phyloP scores from a whole-genome alignment of 2,329 filamentous ascomycete species.

The Fusarium concolor region DNA sequence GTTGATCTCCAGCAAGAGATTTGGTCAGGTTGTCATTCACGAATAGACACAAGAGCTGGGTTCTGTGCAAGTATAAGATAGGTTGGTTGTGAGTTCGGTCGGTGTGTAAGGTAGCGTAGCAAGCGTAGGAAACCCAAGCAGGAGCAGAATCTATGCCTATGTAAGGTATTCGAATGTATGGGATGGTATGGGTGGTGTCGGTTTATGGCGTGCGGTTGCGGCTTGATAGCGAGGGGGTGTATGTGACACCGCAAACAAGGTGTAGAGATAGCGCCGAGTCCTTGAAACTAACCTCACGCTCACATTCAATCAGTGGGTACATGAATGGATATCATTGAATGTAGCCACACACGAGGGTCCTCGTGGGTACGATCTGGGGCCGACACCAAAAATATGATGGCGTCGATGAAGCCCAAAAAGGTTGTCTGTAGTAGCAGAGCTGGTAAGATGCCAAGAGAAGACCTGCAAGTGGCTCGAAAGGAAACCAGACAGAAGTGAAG shows the following conservation, averaged over 20 bases:
- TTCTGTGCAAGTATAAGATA: constrained; percentile 28
- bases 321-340: constrained; percentile 23
- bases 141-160: constrained; percentile 26
- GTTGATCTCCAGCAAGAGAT: constrained; percentile 41
- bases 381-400: constrained; percentile 31
- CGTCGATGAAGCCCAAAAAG: constrained; percentile 40
- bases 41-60: constrained; percentile 24
- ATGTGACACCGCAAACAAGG: constrained; percentile 17
- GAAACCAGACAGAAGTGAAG: neutral
- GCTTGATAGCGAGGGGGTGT: constrained; percentile 38
- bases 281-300: constrained; percentile 28
- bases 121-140: constrained; percentile 14
- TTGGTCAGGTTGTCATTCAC: constrained; percentile 22
- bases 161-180: constrained; percentile 20
- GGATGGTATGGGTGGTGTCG: constrained; percentile 36
- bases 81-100: constrained; percentile 32
- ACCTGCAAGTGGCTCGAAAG: constrained; percentile 35
- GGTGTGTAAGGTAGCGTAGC: constrained; percentile 34
- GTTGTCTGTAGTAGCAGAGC: constrained; percentile 23
- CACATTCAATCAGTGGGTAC: constrained; percentile 7
- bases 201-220: constrained; percentile 43
- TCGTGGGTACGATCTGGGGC: constrained; percentile 40
- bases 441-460: constrained; percentile 18
- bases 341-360: constrained; percentile 19
- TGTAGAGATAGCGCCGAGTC: constrained; percentile 36